These are phyloP conservation scores for Blastobotrys proliferans DNA, from an alignment of 1,139 yeast species.

Conservation along the genomic window DNA sequence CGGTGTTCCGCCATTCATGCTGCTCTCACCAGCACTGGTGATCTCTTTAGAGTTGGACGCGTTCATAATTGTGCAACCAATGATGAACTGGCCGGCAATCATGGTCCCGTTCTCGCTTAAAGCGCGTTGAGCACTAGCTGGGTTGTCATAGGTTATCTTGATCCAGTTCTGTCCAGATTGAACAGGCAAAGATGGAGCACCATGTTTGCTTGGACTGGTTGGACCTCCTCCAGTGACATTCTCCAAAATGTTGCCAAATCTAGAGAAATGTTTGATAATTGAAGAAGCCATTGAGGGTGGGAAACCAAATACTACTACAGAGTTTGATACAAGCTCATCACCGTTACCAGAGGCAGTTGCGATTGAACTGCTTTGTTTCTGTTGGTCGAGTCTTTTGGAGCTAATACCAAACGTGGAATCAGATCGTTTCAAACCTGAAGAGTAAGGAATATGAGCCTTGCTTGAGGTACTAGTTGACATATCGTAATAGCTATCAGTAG, in stretches of 20 bases:
- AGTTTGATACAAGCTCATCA: constrained; percentile 32
- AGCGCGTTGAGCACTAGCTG: constrained; percentile 76
- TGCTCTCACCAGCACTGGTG: constrained; percentile 21
- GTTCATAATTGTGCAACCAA: constrained; percentile 73
- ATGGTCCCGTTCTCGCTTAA: constrained; percentile 75
- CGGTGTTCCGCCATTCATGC: constrained; percentile 1
- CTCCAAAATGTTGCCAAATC: constrained; percentile 77
- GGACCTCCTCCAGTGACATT: constrained; percentile 40
- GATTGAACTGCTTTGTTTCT: neutral
- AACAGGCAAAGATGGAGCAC: constrained; percentile 54
- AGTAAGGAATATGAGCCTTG: neutral
- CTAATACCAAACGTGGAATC: neutral
- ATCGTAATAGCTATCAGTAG: constrained; percentile 34
- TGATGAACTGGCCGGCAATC: constrained; percentile 52
- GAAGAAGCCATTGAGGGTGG: constrained; percentile 68
- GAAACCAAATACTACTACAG: constrained; percentile 85
- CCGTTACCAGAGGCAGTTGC: neutral
- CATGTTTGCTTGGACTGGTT: constrained; percentile 20
- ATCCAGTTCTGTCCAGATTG: constrained; percentile 88
- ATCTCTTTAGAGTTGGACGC: constrained; percentile 27
- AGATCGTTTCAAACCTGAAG: constrained; percentile 7
- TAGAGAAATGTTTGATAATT: constrained; percentile 69
- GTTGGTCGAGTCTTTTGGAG: neutral
- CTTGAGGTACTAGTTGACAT: constrained; percentile 8
- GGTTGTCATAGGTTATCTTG: constrained; percentile 73